A percentile compares a stretch with the other conserved stretches of the same genome.
Conservation (phyloP, 1,284 basidiomycete species). For the Vanrija sp. region DNA sequence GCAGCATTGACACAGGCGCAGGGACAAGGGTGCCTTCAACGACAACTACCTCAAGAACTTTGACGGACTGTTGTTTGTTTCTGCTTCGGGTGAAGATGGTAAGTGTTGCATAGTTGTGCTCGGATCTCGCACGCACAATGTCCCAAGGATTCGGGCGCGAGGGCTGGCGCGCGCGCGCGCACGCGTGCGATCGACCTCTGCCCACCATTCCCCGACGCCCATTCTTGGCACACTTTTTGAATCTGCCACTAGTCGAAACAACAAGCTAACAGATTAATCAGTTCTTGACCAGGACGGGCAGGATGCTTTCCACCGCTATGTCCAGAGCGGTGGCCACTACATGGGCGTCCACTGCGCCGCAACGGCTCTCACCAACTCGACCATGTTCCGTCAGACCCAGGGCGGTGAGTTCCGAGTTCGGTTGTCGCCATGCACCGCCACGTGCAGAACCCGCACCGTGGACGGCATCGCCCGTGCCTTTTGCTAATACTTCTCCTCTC, state of each 20-base stretch:
- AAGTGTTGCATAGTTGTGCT: neutral
- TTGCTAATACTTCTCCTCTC: neutral
- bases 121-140: too few relatives aligned
- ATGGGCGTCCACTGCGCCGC: constrained; percentile 57
- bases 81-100: neutral
- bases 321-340: constrained; percentile 53
- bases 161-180: too few relatives aligned
- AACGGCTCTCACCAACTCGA: constrained; percentile 62
- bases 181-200: neutral
- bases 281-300: constrained; percentile 62
- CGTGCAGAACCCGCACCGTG: neutral
- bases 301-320: constrained; percentile 60
- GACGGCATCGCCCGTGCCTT: neutral
- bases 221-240: too few relatives aligned
- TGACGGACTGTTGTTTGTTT: constrained; percentile 1
- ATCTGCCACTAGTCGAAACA: too few relatives aligned
- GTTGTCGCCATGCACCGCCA: neutral
- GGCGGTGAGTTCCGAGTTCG: constrained; percentile 44
- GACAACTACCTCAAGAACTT: neutral
- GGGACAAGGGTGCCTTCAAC: neutral
- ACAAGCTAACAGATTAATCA: constrained; percentile 30
- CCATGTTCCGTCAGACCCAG: constrained; percentile 57
- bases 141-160: too few relatives aligned
- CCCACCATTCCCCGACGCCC: too few relatives aligned
- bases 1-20: neutral